These are phyloP conservation scores for Meira nashicola DNA, from an alignment of 1,284 basidiomycete genomes.

Conservation along the genomic window DNA sequence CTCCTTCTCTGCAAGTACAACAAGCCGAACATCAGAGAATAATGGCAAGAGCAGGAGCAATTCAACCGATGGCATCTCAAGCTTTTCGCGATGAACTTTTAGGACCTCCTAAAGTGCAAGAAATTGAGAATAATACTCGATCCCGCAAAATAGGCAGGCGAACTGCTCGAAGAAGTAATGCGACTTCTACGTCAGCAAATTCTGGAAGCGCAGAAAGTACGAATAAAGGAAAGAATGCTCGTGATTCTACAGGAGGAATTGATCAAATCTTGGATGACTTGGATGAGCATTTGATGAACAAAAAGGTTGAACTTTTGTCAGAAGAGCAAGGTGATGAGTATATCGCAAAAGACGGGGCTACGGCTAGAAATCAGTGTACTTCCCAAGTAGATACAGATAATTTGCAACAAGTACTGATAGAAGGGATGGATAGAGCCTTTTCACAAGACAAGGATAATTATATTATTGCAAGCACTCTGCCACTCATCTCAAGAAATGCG, in stretches of 20 bases:
- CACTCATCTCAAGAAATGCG: too few species aligned
- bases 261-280: conserved; percentile 1
- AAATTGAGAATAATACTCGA: not conserved
- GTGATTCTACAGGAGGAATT: not conserved
- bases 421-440: not conserved
- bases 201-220: too few species aligned
- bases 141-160: not conserved
- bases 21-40: not conserved
- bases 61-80: conserved; percentile 3
- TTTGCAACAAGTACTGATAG: not conserved
- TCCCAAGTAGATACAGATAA: not conserved
- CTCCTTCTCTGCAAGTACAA: conserved; percentile 4
- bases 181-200: too few species aligned
- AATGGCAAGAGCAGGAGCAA: not conserved
- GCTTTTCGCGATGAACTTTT: conserved; percentile 7
- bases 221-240: not conserved
- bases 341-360: not conserved
- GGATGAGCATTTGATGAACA: not conserved
- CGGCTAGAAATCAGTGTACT: not conserved
- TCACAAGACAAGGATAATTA: not conserved
- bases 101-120: not conserved
- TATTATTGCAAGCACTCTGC: too few species aligned
- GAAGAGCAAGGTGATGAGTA: too few species aligned
- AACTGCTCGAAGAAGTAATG: not conserved
- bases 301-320: not conserved